phyloP scores from a whole-genome alignment of 441 rosid genomes.

The Pelargonium citronellum region DNA sequence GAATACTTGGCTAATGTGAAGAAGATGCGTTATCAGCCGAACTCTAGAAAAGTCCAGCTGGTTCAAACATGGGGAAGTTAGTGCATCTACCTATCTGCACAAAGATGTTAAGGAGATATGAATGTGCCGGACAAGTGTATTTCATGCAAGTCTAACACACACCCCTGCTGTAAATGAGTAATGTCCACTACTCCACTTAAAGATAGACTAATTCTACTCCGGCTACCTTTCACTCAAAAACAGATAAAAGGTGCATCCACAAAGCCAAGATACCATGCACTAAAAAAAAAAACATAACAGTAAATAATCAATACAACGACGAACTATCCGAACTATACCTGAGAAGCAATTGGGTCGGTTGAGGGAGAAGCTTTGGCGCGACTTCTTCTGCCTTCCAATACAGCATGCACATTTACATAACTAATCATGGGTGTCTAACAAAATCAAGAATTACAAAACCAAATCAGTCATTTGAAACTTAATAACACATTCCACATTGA shows the following conservation, averaged over 20 bases:
- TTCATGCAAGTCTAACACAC: background rate
- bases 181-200: background rate
- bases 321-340: conserved; percentile 28
- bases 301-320: background rate
- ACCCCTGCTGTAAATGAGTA: background rate
- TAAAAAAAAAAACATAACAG: background rate
- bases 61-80: background rate
- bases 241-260: background rate
- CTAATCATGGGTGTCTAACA: conserved; percentile 85
- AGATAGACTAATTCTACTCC: background rate
- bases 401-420: conserved; percentile 78
- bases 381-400: conserved; percentile 64
- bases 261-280: background rate
- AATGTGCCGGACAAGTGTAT: background rate
- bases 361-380: conserved; percentile 64
- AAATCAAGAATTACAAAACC: conserved; percentile 16
- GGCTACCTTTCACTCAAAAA: background rate
- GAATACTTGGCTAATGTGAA: background rate
- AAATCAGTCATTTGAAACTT: background rate
- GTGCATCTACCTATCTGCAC: background rate
- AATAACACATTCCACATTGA: too few relatives aligned
- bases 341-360: conserved; percentile 41
- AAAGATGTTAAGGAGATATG: background rate
- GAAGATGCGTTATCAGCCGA: background rate
- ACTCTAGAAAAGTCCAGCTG: background rate